A percentile compares a stretch with the other conserved stretches of the same genome.
phyloP scores from a whole-genome alignment of 768 basidiomycete genomes.

The Boletus fagicola region DNA sequence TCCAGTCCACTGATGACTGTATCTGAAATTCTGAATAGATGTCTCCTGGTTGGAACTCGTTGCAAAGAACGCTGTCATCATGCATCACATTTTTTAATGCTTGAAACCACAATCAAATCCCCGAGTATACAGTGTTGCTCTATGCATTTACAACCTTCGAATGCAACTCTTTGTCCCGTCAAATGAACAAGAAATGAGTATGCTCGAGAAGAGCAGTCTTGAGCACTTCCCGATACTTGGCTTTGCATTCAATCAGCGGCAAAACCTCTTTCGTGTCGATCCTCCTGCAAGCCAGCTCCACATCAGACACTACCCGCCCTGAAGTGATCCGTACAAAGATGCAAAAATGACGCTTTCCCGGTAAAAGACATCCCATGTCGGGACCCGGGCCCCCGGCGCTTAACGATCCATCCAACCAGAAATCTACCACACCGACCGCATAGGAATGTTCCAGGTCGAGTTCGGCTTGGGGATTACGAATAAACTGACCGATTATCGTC shows the following conservation, averaged over 20 bases:
- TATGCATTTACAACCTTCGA: not conserved
- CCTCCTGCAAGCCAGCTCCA: conserved; percentile 8
- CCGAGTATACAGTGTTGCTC: not conserved
- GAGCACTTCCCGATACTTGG: not conserved
- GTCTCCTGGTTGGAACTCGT: too few relatives aligned
- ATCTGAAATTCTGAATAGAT: too few relatives aligned
- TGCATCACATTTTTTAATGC: not conserved
- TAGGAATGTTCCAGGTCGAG: not conserved
- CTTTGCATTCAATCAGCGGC: conserved; percentile 1
- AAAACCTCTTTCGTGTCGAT: conserved; percentile 4
- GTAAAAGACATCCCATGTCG: not conserved
- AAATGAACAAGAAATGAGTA: not conserved
- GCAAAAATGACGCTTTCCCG: not conserved
- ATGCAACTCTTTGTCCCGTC: not conserved
- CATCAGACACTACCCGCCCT: not conserved
- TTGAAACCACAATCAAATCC: not conserved
- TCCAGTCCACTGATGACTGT: too few relatives aligned
- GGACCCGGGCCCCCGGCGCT: too few relatives aligned
- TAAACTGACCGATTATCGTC: not conserved
- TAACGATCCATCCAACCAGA: not conserved
- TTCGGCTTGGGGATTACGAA: not conserved
- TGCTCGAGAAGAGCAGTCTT: conserved; percentile 8
- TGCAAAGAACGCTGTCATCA: too few relatives aligned
- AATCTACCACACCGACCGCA: conserved; percentile 11
- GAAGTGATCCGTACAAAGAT: conserved; percentile 5